Conservation (phyloP, 2,329 filamentous ascomycete genomes). For the Verticillium tricorpus region DNA sequence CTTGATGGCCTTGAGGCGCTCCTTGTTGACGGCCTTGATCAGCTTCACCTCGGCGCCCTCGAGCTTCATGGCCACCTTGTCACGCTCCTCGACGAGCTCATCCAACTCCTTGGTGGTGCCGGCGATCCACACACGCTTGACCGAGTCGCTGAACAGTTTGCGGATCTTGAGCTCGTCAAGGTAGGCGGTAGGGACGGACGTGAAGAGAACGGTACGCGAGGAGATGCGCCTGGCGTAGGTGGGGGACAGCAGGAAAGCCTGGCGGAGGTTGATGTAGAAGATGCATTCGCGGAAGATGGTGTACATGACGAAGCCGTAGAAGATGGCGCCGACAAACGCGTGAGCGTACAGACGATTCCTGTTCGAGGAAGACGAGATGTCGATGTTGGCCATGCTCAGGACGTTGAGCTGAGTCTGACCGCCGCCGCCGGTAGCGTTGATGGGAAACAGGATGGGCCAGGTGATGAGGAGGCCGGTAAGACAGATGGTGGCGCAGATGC, state of each 20-base stretch:
- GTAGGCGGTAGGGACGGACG: slow-evolving; percentile 75
- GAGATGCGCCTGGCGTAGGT: slow-evolving; percentile 82
- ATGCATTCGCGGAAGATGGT: slow-evolving; percentile 83
- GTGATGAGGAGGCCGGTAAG: slow-evolving; percentile 80
- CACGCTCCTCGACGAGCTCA: slow-evolving; percentile 75
- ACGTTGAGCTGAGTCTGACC: slow-evolving; percentile 64
- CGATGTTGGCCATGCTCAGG: slow-evolving; percentile 74
- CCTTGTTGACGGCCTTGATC: slow-evolving; percentile 72
- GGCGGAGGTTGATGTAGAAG: slow-evolving; percentile 87
- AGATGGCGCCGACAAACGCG: slow-evolving; percentile 74
- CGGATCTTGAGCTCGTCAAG: slow-evolving; percentile 72
- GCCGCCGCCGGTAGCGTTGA: slow-evolving; percentile 79
- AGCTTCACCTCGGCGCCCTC: slow-evolving; percentile 85
- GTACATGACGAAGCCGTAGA: slow-evolving; percentile 83
- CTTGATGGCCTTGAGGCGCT: slow-evolving; percentile 63
- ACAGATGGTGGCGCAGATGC: slow-evolving; percentile 70
- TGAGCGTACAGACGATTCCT: slow-evolving; percentile 76
- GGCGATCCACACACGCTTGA: slow-evolving; percentile 80
- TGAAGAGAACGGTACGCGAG: slow-evolving; percentile 84
- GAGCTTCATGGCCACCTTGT: slow-evolving; percentile 74
- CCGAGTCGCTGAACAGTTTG: slow-evolving; percentile 75
- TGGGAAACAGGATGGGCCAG: slow-evolving; percentile 80
- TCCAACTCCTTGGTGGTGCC: slow-evolving; percentile 73
- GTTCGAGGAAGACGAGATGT: slow-evolving; percentile 39
- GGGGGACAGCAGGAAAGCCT: slow-evolving; percentile 85